Evolutionary conservation across 148 eudicot species (phyloP).

Genomic region (Rhododendron vialii): DNA sequence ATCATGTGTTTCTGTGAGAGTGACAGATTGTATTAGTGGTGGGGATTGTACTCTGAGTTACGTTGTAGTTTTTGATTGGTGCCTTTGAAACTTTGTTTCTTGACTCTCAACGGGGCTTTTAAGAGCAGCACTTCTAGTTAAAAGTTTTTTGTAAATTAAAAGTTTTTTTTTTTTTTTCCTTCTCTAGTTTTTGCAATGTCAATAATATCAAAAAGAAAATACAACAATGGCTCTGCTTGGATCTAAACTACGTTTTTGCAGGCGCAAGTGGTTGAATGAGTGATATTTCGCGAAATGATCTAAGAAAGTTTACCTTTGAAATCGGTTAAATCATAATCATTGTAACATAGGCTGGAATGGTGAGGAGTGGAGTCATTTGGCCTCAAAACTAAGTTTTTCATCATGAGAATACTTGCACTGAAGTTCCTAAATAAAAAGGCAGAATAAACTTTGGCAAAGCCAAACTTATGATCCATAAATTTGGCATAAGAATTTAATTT

Average conservation of each 20-base stretch:
- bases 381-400: background rate
- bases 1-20: slow-evolving; percentile 8
- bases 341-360: background rate
- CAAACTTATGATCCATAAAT: too few relatives aligned
- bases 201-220: too few relatives aligned
- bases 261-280: background rate
- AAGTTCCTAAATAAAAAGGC: background rate
- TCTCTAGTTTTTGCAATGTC: background rate
- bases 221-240: too few relatives aligned
- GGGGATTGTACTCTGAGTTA: slow-evolving; percentile 1
- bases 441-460: too few relatives aligned
- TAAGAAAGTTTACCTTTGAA: too few relatives aligned
- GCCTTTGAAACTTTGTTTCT: background rate
- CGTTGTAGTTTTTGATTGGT: slow-evolving; percentile 13
- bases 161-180: too few relatives aligned
- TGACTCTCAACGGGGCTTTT: background rate
- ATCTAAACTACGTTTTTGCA: background rate
- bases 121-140: background rate
- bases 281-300: background rate
- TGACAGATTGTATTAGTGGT: background rate
- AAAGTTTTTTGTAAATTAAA: too few relatives aligned
- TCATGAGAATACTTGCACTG: background rate
- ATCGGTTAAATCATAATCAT: background rate
- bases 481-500: background rate
- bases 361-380: background rate